Evolutionary conservation across 495 filamentous ascomycete genomes (phyloP), one percentile per base, ranked within the genome.

Genomic region (Bathelium albidoporum): DNA sequence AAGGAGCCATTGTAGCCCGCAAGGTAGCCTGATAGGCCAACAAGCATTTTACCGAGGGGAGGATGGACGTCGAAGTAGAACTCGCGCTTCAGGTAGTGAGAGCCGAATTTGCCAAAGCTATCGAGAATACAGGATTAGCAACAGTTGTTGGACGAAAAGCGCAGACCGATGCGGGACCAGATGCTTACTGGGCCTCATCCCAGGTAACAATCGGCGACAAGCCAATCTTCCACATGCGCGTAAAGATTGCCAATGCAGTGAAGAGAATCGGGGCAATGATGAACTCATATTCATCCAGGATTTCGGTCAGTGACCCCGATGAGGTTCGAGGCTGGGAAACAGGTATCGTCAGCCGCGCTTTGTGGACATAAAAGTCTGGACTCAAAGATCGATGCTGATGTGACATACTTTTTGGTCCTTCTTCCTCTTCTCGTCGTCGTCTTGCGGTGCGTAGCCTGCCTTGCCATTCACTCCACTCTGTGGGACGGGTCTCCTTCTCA

Each of bases 1-100:
- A 98, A 98, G 0, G 95, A 96, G 36, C 94, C 94, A 82, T 98
- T 98, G 80, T 98, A 98, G 59, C 93, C 93, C 39, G 94, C 94
- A 61, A 98, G 79, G 69, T 91, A 93, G 69, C 94, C 94, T 14
- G 94, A 97, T 61, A 98, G 82, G 53, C 94, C 94, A 65, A 98
- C 95, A 28, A 98, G 83, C 83, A 98, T 97, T 80, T 98, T 98
- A 70, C 94, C 94, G 53, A 97, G 83, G 53, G 94, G 94, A 60
- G 94, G 94, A 74, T 98, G 89, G 36, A 97, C 94, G 81, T 98
- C 94, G 78, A 98, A 98, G 83, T 97, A 98, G 80, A 97, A 95
- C 76, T 97, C 95, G 69, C 93, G 89, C 71, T 98, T 97, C 63
- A 98, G 83, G 72, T 98, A 98, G 76, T 98, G 92, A 68, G 93